These are phyloP conservation scores for Pleurotus tuoliensis DNA, from an alignment of 768 basidiomycete species.

Conservation along the genomic window DNA sequence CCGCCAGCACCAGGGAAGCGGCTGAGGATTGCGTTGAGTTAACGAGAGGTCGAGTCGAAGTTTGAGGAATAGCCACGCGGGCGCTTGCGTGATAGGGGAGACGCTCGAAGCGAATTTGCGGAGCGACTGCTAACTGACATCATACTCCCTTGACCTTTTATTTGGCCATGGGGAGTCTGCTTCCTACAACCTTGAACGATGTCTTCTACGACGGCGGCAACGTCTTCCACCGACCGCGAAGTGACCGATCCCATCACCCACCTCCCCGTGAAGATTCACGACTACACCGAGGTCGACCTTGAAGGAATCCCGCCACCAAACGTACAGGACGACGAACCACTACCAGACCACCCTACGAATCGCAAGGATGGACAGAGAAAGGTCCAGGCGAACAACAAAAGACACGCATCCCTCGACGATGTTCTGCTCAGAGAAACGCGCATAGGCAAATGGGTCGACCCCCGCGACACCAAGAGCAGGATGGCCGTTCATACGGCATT, in stretches of 20 bases:
- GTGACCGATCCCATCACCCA: conserved; percentile 41
- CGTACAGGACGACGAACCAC: neutral
- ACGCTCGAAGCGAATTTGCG: too few species aligned
- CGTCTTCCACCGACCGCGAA: conserved; percentile 18
- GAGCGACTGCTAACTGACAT: too few species aligned
- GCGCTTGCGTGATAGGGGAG: too few species aligned
- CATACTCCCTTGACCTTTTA: too few species aligned
- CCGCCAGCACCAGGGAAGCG: too few species aligned
- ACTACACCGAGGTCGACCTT: conserved; percentile 30
- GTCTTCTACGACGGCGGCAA: neutral
- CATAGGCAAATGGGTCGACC: conserved; percentile 31
- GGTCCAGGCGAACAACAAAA: conserved; percentile 16
- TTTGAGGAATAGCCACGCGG: too few species aligned
- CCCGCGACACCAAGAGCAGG: conserved; percentile 24
- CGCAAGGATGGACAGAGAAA: conserved; percentile 13
- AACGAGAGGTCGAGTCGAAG: too few species aligned
- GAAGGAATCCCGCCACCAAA: conserved; percentile 27
- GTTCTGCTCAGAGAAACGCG: conserved; percentile 25
- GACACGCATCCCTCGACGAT: conserved; percentile 24
- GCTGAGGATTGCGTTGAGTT: too few species aligned
- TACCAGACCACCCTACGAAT: neutral
- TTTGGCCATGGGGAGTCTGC: too few species aligned
- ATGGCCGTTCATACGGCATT: conserved; percentile 26
- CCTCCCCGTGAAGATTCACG: conserved; percentile 30
- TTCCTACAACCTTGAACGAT: neutral